Evolutionary conservation across 192 early-diverging fungal genomes (phyloP), one percentile per base, ranked within the genome.

Genomic region (Gryganskiella cystojenkinii): DNA sequence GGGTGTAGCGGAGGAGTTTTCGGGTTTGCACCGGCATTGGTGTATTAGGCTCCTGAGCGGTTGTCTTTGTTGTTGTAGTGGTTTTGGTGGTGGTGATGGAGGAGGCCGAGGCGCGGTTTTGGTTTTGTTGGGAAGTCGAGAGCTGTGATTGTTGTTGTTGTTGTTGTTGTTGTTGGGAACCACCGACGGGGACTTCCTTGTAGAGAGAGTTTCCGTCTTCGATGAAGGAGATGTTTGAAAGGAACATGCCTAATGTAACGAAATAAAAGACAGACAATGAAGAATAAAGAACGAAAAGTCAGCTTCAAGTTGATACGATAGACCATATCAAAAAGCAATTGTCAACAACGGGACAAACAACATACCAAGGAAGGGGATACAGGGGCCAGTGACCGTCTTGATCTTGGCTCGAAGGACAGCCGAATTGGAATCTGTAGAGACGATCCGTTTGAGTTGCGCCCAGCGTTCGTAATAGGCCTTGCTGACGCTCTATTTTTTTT

Each of bases 121-220:
- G 37, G 7, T 40, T 5, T 13, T 40, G 10, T 34, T 20, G 8
- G 13, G n/a, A 2, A 11, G 57, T 35, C 3, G 57, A 24, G 15
- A 5, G 55, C n/a, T n/a, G n/a, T n/a, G n/a, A n/a, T n/a, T n/a
- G n/a, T n/a, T n/a, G n/a, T n/a, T n/a, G n/a, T n/a, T n/a, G n/a
- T n/a, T n/a, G n/a, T n/a, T n/a, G n/a, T n/a, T n/a, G n/a, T n/a
- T n/a, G n/a, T n/a, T n/a, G n/a, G n/a, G n/a, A n/a, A n/a, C n/a
- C n/a, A n/a, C n/a, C n/a, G n/a, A n/a, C n/a, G n/a, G n/a, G n/a
- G 24, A 56, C 19, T 33, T 78, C 74, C 35, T 78, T 78, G 50
- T 78, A 78, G 33, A 56, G 20, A 1, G 74, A 78, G 56, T 78
- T 78, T 40, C 74, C 74, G 28, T 78, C 74, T 28, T 78, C 74